A percentile compares a stretch with the other conserved stretches of the same genome.
Evolutionary conservation across 1,284 basidiomycete species (phyloP).

Genomic region (Austroboletus niveus): DNA sequence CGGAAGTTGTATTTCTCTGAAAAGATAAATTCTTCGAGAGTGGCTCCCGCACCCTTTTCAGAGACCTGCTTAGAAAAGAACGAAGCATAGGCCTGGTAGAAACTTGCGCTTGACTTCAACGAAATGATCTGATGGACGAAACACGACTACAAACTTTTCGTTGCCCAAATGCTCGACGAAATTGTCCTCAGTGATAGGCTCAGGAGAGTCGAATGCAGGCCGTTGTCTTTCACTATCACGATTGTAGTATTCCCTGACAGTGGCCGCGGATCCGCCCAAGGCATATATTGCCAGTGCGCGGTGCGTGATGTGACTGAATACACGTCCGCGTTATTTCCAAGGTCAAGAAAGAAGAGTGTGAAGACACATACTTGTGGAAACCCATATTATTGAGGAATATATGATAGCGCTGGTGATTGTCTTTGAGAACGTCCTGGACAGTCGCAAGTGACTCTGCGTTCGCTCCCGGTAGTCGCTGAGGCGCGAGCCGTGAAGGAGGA

Average conservation of each 20-base stretch:
- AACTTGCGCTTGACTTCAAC: slow-evolving; percentile 36
- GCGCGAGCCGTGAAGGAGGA: slow-evolving; percentile 25
- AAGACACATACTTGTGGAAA: slow-evolving; percentile 27
- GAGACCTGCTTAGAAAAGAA: slow-evolving; percentile 53
- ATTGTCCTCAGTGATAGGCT: slow-evolving; percentile 38
- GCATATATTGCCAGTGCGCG: slow-evolving; percentile 44
- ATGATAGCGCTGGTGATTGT: slow-evolving; percentile 27
- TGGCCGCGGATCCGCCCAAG: slow-evolving; percentile 36
- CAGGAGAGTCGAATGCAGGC: slow-evolving; percentile 36
- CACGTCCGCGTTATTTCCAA: neutral
- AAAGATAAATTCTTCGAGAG: slow-evolving; percentile 59
- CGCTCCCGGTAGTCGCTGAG: slow-evolving; percentile 27
- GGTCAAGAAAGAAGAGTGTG: neutral
- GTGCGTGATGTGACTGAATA: slow-evolving; percentile 41
- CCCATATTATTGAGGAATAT: slow-evolving; percentile 23
- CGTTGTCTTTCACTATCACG: slow-evolving; percentile 33
- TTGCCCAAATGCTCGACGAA: slow-evolving; percentile 44
- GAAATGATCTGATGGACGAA: neutral
- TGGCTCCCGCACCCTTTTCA: slow-evolving; percentile 39
- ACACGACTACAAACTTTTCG: slow-evolving; percentile 31
- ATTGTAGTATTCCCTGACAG: slow-evolving; percentile 39
- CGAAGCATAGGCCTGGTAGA: slow-evolving; percentile 52
- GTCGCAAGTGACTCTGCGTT: slow-evolving; percentile 18
- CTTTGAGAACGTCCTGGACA: slow-evolving; percentile 24
- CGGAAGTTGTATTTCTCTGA: slow-evolving; percentile 49